These are phyloP conservation scores for Huntiella savannae DNA, from an alignment of 2,329 filamentous ascomycete species.

Conservation along the genomic window DNA sequence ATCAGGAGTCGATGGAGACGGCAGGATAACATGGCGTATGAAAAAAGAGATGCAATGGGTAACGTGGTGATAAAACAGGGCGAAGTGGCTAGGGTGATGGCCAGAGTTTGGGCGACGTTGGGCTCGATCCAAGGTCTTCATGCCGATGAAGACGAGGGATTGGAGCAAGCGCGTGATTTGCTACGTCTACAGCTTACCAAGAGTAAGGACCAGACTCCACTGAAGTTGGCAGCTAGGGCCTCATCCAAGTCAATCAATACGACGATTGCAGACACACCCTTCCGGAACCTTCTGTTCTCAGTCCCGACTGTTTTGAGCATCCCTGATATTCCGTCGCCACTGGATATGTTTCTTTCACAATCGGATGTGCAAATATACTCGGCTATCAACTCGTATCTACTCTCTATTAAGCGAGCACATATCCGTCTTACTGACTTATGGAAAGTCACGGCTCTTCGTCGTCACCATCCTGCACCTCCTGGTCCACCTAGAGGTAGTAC, in stretches of 20 bases:
- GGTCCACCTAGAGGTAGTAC: conserved; percentile 44
- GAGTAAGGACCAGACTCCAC: conserved; percentile 21
- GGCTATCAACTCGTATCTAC: conserved; percentile 67
- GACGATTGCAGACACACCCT: conserved; percentile 27
- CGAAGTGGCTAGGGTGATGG: conserved; percentile 60
- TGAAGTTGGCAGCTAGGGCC: conserved; percentile 15
- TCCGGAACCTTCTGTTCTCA: conserved; percentile 58
- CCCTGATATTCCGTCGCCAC: conserved; percentile 51
- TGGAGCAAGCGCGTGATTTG: conserved; percentile 66
- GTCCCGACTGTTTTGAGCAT: conserved; percentile 41
- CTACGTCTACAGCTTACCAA: conserved; percentile 48
- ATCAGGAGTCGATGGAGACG: conserved; percentile 55
- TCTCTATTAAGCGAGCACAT: conserved; percentile 71
- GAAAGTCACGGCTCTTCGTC: conserved; percentile 62
- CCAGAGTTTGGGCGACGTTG: conserved; percentile 61
- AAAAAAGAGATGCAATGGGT: conserved; percentile 38
- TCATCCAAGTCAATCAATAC: conserved; percentile 15
- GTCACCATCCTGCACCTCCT: conserved; percentile 56
- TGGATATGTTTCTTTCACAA: conserved; percentile 70
- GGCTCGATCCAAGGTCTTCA: conserved; percentile 51
- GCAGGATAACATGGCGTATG: conserved; percentile 36
- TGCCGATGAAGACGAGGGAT: conserved; percentile 60
- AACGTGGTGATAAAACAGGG: conserved; percentile 60
- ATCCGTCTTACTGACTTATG: conserved; percentile 69
- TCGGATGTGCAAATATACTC: conserved; percentile 66